These are phyloP conservation scores for Alternaria atra DNA, from an alignment of 2,329 filamentous ascomycete species.

Conservation along the genomic window DNA sequence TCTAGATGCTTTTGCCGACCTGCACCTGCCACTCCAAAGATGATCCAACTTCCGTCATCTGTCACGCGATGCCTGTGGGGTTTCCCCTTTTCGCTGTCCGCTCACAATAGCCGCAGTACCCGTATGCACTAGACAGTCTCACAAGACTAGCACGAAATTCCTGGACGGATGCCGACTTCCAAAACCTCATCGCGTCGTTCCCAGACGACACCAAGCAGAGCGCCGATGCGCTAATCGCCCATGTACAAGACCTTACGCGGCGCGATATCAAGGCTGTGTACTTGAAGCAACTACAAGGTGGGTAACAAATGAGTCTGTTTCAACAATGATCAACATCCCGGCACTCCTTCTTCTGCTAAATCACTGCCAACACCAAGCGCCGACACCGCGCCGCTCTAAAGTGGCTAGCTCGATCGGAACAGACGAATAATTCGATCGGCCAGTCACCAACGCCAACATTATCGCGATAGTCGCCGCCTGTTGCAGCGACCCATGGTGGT, in stretches of 20 bases:
- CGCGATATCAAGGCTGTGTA: conserved; percentile 79
- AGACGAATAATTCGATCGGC: conserved; percentile 32
- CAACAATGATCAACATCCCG: conserved; percentile 18
- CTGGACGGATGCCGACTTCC: conserved; percentile 73
- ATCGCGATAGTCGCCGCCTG: conserved; percentile 38
- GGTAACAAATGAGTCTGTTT: conserved; percentile 29
- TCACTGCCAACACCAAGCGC: conserved; percentile 26
- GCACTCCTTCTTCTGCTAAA: conserved; percentile 4
- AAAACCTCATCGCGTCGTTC: conserved; percentile 74
- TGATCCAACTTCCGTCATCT: conserved; percentile 29
- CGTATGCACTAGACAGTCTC: conserved; percentile 75
- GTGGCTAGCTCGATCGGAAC: conserved; percentile 27
- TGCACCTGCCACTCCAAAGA: conserved; percentile 27
- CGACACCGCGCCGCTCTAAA: conserved; percentile 33
- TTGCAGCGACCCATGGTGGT: conserved; percentile 25
- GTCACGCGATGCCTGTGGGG: conserved; percentile 42
- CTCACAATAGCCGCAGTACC: conserved; percentile 68
- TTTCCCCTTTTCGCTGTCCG: conserved; percentile 25
- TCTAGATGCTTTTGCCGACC: conserved; percentile 22
- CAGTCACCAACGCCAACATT: conserved; percentile 25
- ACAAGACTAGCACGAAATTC: conserved; percentile 69
- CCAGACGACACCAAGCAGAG: conserved; percentile 69
- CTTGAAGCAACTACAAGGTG: conserved; percentile 76
- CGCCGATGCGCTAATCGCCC: conserved; percentile 68
- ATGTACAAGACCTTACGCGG: conserved; percentile 74